A percentile compares a stretch with the other conserved stretches of the same genome.
These are phyloP conservation scores for Lunularia cruciata DNA, from an alignment of 225 moss, liverwort and hornwort species.

Conservation along the genomic window DNA sequence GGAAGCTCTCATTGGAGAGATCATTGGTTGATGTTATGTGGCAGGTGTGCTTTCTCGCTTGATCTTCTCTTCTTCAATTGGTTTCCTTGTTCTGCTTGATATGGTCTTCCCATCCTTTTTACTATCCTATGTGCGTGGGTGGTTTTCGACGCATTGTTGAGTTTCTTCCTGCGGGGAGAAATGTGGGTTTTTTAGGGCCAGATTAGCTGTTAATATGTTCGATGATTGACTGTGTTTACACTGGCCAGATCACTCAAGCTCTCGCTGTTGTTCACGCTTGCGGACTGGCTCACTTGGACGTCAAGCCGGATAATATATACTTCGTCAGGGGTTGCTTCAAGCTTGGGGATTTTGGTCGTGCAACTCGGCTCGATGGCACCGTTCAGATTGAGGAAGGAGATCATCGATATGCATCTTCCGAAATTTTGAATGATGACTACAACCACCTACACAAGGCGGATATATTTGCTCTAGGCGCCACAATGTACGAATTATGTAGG, in stretches of 20 bases:
- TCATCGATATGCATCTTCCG: slow-evolving; percentile 80
- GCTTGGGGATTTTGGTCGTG: slow-evolving; percentile 93
- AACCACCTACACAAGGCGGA: slow-evolving; percentile 83
- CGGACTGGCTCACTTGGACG: slow-evolving; percentile 86
- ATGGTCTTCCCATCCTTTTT: neutral
- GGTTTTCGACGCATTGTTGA: no score
- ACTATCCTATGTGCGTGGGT: no score
- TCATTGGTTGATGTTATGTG: slow-evolving; percentile 67
- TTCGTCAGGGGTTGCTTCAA: slow-evolving; percentile 64
- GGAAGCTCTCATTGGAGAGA: slow-evolving; percentile 62
- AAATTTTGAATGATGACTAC: slow-evolving; percentile 90
- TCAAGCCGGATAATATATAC: slow-evolving; percentile 99
- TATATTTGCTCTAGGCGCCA: slow-evolving; percentile 91
- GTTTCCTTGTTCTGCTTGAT: neutral
- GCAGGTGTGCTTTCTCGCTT: slow-evolving; percentile 50
- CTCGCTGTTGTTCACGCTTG: slow-evolving; percentile 57
- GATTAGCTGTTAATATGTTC: no score
- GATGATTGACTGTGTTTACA: no score
- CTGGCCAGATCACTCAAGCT: slow-evolving; percentile 64
- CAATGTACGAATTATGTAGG: slow-evolving; percentile 94
- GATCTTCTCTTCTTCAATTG: neutral
- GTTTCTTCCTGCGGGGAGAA: no score
- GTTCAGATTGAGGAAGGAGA: slow-evolving; percentile 89
- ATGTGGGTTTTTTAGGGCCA: no score
- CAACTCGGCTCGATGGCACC: slow-evolving; percentile 83